Percentiles rank a stretch among this genome's conserved stretches.
phyloP scores from a whole-genome alignment of 225 moss, liverwort and hornwort species.

The Lunularia cruciata region DNA sequence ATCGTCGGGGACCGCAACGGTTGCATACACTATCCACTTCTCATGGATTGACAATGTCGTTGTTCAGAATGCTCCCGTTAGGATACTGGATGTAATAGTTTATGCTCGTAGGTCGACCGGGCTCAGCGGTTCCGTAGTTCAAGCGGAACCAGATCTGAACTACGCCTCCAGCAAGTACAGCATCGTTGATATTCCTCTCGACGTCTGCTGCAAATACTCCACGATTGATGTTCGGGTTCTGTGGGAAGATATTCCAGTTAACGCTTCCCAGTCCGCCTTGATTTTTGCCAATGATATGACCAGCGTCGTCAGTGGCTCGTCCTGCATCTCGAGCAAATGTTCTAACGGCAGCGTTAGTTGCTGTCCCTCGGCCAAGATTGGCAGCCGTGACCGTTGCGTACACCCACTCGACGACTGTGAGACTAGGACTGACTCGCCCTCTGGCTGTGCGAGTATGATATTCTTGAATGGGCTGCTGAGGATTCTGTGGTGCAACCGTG shows the following conservation, averaged over 20 bases:
- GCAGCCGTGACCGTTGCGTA: constrained; percentile 6
- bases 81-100: constrained; percentile 13
- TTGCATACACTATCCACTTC: not conserved
- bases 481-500: not conserved
- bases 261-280: constrained; percentile 23
- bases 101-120: constrained; percentile 19
- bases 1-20: too few relatives aligned
- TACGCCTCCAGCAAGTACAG: not conserved
- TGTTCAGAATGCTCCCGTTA: not conserved
- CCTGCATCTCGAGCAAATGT: constrained; percentile 6
- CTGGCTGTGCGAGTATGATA: not conserved
- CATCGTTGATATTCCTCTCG: constrained; percentile 6
- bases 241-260: constrained; percentile 25
- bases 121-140: not conserved
- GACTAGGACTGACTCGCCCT: not conserved
- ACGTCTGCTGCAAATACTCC: constrained; percentile 8
- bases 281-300: constrained; percentile 22
- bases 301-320: constrained; percentile 19
- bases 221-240: constrained; percentile 11
- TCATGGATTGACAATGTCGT: constrained; percentile 5
- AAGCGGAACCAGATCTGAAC: constrained; percentile 22
- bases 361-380: constrained; percentile 1
- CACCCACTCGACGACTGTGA: constrained; percentile 16
- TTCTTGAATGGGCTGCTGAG: constrained; percentile 20
- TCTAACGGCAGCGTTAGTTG: constrained; percentile 1